These are phyloP conservation scores for Curvularia verruculosa DNA, from an alignment of 2,329 filamentous ascomycete species.

Conservation along the genomic window DNA sequence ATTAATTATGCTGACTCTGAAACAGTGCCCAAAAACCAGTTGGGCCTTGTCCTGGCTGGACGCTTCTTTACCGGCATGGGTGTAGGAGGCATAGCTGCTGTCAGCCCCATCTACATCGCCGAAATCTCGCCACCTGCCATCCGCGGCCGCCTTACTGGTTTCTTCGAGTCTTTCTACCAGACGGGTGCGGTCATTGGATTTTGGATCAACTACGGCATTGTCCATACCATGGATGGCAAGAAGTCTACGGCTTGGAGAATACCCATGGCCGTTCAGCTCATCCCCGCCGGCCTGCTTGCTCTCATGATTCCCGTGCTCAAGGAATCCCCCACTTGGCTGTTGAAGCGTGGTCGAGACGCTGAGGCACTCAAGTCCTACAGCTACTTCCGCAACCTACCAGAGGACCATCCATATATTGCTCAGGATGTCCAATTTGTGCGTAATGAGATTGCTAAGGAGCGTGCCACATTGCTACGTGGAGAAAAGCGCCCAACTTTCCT, in stretches of 20 bases:
- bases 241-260: constrained; percentile 66
- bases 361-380: constrained; percentile 51
- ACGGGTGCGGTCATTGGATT: constrained; percentile 60
- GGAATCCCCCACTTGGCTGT: constrained; percentile 44
- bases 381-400: constrained; percentile 55
- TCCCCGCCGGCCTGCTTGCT: constrained; percentile 48
- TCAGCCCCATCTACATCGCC: constrained; percentile 47
- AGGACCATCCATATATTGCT: constrained; percentile 50
- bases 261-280: constrained; percentile 59
- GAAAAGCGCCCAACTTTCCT: constrained; percentile 35
- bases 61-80: constrained; percentile 49
- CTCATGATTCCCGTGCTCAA: constrained; percentile 43
- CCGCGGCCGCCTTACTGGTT: constrained; percentile 67
- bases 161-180: constrained; percentile 71
- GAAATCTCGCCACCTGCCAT: constrained; percentile 63
- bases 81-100: constrained; percentile 48
- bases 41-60: constrained; percentile 52
- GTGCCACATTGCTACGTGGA: constrained; percentile 34
- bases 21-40: constrained; percentile 37
- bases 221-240: constrained; percentile 51
- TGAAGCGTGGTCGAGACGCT: constrained; percentile 41
- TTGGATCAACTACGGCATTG: constrained; percentile 52
- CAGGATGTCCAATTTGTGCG: constrained; percentile 44
- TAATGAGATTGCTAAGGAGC: constrained; percentile 40
- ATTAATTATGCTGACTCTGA: not conserved